Percentiles rank a stretch among this genome's conserved stretches.
Evolutionary conservation across 1,139 yeast genomes (phyloP).

Genomic region (Debaryomycetaceae sp.): DNA sequence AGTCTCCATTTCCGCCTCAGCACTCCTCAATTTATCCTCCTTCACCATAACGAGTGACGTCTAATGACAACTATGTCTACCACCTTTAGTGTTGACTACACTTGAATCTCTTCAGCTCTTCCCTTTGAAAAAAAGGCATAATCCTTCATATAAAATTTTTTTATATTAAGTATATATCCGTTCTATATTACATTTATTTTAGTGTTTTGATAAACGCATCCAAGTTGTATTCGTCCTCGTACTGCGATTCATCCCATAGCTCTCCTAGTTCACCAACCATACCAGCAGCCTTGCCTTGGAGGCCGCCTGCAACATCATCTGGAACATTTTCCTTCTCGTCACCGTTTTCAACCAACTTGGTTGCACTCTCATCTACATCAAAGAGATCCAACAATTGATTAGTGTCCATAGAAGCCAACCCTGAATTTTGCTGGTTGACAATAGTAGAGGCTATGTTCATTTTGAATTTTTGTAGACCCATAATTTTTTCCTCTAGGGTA

Average conservation of each 20-base stretch:
- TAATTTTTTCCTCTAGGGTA: slow-evolving; percentile 93
- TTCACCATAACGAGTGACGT: slow-evolving; percentile 1
- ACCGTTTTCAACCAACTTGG: slow-evolving; percentile 28
- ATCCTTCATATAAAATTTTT: not conserved
- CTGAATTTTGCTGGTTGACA: slow-evolving; percentile 94
- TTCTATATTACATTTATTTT: slow-evolving; percentile 18
- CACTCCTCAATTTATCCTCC: slow-evolving; percentile 14
- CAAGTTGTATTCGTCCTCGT: slow-evolving; percentile 93
- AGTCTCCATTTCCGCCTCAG: slow-evolving; percentile 54
- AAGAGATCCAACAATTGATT: slow-evolving; percentile 89
- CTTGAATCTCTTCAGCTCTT: not conserved
- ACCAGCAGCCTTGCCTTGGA: slow-evolving; percentile 61
- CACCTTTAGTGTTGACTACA: not conserved
- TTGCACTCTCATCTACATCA: slow-evolving; percentile 61
- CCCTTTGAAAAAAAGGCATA: not conserved
- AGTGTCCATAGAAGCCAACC: slow-evolving; percentile 93
- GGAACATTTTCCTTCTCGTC: slow-evolving; percentile 29
- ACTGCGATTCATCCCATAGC: slow-evolving; percentile 94
- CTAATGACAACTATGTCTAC: not conserved
- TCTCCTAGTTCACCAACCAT: slow-evolving; percentile 89
- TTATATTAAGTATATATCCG: not conserved
- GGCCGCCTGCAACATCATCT: slow-evolving; percentile 60
- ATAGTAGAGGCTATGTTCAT: slow-evolving; percentile 96
- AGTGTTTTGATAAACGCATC: slow-evolving; percentile 87
- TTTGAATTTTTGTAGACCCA: slow-evolving; percentile 97